These are phyloP conservation scores for Macroventuria anomochaeta DNA, from an alignment of 2,329 filamentous ascomycete species.

Conservation along the genomic window DNA sequence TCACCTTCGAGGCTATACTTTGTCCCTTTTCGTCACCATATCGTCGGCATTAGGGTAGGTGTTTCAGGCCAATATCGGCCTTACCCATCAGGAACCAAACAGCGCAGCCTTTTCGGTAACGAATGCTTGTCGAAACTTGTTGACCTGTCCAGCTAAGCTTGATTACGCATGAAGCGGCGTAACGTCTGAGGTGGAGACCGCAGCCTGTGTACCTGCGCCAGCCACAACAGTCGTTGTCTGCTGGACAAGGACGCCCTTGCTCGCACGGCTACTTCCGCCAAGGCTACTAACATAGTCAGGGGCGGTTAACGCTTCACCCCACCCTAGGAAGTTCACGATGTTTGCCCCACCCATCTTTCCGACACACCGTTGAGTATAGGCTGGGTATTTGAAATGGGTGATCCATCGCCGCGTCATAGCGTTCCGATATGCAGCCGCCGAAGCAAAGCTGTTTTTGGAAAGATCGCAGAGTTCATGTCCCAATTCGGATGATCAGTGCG, in stretches of 20 bases:
- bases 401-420: slow-evolving; percentile 7
- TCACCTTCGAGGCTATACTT: slow-evolving; percentile 1
- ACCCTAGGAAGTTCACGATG: background rate
- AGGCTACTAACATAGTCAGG: background rate
- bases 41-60: background rate
- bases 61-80: background rate
- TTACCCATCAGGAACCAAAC: background rate
- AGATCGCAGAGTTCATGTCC: background rate
- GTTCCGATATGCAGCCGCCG: background rate
- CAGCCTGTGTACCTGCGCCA: slow-evolving; percentile 2
- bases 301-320: background rate
- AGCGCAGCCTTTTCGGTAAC: background rate
- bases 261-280: background rate
- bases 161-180: background rate
- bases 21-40: background rate
- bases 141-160: background rate
- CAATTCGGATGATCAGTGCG: background rate
- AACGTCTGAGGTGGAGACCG: background rate
- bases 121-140: background rate
- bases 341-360: background rate
- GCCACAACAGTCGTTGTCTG: slow-evolving; percentile 2
- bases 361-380: background rate
- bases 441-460: background rate
- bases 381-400: background rate
- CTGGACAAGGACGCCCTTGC: background rate